Evolutionary conservation across 139 green algal genomes (phyloP), one percentile per base, ranked within the genome.

Genomic region (Tetratostichococcus sp.): DNA sequence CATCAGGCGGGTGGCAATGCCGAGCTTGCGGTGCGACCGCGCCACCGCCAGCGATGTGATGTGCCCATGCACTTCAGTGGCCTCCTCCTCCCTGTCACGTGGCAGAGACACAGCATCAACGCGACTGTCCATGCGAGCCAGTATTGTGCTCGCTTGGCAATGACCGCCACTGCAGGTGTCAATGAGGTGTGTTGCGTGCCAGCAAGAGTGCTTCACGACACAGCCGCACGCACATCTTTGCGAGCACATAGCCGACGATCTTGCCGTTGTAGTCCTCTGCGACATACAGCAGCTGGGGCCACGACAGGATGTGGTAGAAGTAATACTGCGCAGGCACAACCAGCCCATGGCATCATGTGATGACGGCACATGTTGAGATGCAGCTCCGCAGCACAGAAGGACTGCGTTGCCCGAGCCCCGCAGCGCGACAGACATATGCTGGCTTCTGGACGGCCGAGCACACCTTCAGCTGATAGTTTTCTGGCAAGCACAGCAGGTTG

Each of bases 381-480:
- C n/a, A n/a, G n/a, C n/a, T n/a, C n/a, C n/a, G n/a, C n/a, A n/a
- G n/a, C n/a, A n/a, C n/a, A n/a, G n/a, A n/a, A n/a, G n/a, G n/a
- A n/a, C n/a, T n/a, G n/a, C n/a, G n/a, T n/a, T n/a, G n/a, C n/a
- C n/a, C n/a, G n/a, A n/a, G n/a, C n/a, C n/a, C 5, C 33, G 39
- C 69, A 57, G 3, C 39, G 39, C 39, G 8, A 14, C 39, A 22
- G 39, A 14, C 14, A 14, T 8, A 50, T 50, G 39, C 8, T 50
- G 14, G 39, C 39, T 22, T 14, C 14, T 8, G 39, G 14, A 50
- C 8, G 8, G 42, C 2, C 25, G 42, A 28, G 30, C 77, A 22
- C 75, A 97, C 93, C 92, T 98, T 98, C 14, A 98, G 86, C 62
- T 97, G 93, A 62, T 99, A 99, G 77, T 99, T 99, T 71, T 99